Percentiles rank a stretch among this genome's conserved stretches.
Evolutionary conservation across 768 basidiomycete genomes (phyloP).

Genomic region (Leccinum barrowsii): DNA sequence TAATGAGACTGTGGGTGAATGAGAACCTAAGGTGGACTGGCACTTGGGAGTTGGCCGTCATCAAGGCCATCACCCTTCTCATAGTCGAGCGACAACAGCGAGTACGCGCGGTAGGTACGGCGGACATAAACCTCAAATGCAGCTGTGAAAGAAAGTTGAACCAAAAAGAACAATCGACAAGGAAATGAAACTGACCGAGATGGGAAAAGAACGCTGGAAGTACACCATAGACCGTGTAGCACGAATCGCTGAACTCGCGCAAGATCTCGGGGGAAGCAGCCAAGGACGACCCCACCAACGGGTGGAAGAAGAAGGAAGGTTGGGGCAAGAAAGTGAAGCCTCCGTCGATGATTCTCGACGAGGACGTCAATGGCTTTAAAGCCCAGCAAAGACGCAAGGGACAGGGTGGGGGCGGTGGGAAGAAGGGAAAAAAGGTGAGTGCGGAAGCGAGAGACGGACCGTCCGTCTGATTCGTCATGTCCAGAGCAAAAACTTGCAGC

Average conservation of each 20-base stretch:
- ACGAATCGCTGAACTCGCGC: slow-evolving; percentile 91
- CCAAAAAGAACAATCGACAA: background rate
- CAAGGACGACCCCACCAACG: slow-evolving; percentile 26
- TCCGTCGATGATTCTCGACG: slow-evolving; percentile 86
- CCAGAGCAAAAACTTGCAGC: slow-evolving; percentile 60
- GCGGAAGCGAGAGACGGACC: background rate
- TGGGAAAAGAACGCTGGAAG: slow-evolving; percentile 94
- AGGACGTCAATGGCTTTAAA: slow-evolving; percentile 84
- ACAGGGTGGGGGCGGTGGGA: slow-evolving; percentile 32
- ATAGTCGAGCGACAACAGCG: slow-evolving; percentile 86
- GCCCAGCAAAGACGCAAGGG: slow-evolving; percentile 51
- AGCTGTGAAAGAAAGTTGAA: slow-evolving; percentile 43
- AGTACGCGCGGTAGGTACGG: slow-evolving; percentile 94
- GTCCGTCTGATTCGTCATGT: slow-evolving; percentile 5
- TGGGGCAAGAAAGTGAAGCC: slow-evolving; percentile 91
- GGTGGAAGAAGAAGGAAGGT: slow-evolving; percentile 49
- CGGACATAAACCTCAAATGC: slow-evolving; percentile 95
- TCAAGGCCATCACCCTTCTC: slow-evolving; percentile 87
- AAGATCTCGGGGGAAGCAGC: slow-evolving; percentile 74
- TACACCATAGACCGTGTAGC: slow-evolving; percentile 96
- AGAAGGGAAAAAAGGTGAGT: slow-evolving; percentile 60
- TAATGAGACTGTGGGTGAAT: slow-evolving; percentile 71
- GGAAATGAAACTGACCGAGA: slow-evolving; percentile 52
- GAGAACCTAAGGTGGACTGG: slow-evolving; percentile 91
- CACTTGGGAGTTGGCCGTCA: slow-evolving; percentile 75